Conservation (phyloP, 129 eudicot genomes). For the Logfia minima region DNA sequence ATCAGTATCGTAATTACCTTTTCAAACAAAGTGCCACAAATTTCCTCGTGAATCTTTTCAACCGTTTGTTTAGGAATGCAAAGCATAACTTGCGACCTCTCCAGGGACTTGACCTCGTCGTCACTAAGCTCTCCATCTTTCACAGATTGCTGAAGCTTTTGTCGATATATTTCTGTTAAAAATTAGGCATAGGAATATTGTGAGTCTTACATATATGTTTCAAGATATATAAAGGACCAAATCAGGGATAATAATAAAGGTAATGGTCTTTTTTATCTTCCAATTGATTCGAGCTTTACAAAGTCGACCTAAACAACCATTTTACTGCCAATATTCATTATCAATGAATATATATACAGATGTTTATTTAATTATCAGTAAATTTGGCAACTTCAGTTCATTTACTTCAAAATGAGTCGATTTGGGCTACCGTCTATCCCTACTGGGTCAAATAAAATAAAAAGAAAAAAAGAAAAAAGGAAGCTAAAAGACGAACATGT, state of each 20-base stretch:
- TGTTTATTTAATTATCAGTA: not conserved
- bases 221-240: too few relatives aligned
- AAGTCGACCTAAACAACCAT: not conserved
- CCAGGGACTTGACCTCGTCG: slow-evolving; percentile 65
- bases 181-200: slow-evolving; percentile 4
- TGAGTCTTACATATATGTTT: not conserved
- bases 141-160: slow-evolving; percentile 77
- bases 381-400: not conserved
- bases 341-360: not conserved
- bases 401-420: not conserved
- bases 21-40: slow-evolving; percentile 84
- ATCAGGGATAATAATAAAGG: too few relatives aligned
- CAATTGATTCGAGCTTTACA: not conserved
- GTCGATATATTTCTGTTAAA: slow-evolving; percentile 73
- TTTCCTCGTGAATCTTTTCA: slow-evolving; percentile 81
- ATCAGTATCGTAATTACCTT: slow-evolving; percentile 51
- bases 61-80: slow-evolving; percentile 85
- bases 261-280: too few relatives aligned
- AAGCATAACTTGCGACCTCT: slow-evolving; percentile 79
- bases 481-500: not conserved
- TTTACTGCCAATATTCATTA: not conserved
- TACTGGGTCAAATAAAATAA: not conserved
- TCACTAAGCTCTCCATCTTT: slow-evolving; percentile 81
- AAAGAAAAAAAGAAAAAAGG: too few relatives aligned
- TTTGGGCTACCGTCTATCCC: not conserved